Conservation (phyloP, 2,329 filamentous ascomycete genomes). For the Truncatella angustata region DNA sequence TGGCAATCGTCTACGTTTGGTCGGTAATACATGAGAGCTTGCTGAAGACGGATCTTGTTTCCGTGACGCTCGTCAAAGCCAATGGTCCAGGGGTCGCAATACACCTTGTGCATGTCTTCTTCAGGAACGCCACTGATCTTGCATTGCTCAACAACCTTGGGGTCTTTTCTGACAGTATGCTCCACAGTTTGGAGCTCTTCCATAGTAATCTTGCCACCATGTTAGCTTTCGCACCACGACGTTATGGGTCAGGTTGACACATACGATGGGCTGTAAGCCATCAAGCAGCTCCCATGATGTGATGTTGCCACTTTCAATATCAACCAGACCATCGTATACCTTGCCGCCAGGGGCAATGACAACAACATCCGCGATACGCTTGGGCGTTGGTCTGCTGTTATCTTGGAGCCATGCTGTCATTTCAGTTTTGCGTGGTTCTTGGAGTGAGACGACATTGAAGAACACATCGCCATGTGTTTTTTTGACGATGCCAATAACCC, state of each 20-base stretch:
- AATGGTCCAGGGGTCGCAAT: constrained; percentile 95
- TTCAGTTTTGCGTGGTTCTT: constrained; percentile 80
- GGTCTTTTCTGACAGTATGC: constrained; percentile 69
- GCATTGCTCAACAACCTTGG: constrained; percentile 89
- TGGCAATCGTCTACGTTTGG: constrained; percentile 83
- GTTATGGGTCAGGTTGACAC: constrained; percentile 18
- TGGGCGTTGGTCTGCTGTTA: constrained; percentile 58
- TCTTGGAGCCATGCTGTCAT: constrained; percentile 78
- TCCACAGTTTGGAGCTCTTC: constrained; percentile 85
- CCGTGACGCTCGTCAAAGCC: constrained; percentile 91
- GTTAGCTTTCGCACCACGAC: constrained; percentile 4
- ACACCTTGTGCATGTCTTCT: constrained; percentile 91
- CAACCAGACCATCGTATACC: constrained; percentile 79
- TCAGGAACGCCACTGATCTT: constrained; percentile 75
- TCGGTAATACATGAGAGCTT: constrained; percentile 94
- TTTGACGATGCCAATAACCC: constrained; percentile 65
- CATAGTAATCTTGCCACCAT: constrained; percentile 69
- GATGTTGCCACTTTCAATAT: constrained; percentile 66
- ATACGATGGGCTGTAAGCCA: constrained; percentile 76
- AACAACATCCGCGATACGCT: constrained; percentile 77
- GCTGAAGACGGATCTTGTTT: constrained; percentile 74
- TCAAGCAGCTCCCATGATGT: constrained; percentile 72
- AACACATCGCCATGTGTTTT: constrained; percentile 68
- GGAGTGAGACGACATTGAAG: constrained; percentile 84
- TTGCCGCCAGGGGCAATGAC: constrained; percentile 76